These are phyloP conservation scores for Pseudocercospora eumusae DNA, from an alignment of 2,329 filamentous ascomycete genomes.

Conservation along the genomic window DNA sequence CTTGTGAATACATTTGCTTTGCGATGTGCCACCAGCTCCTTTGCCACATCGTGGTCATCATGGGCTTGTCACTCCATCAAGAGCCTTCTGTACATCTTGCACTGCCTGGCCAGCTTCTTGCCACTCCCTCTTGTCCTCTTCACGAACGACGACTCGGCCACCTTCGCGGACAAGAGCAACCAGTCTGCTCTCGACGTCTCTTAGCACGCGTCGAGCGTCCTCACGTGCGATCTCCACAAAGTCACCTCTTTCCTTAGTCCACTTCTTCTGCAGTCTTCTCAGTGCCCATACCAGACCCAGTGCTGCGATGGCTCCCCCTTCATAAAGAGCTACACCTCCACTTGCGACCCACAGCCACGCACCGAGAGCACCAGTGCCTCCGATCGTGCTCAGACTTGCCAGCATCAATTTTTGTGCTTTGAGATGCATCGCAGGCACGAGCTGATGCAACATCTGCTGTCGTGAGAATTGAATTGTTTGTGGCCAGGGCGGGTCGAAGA, in stretches of 20 bases:
- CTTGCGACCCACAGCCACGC: slow-evolving; percentile 58
- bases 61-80: not conserved
- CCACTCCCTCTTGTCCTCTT: slow-evolving; percentile 45
- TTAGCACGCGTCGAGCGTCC: slow-evolving; percentile 58
- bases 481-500: slow-evolving; percentile 62
- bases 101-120: slow-evolving; percentile 49
- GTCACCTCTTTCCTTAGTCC: slow-evolving; percentile 55
- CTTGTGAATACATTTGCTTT: not conserved
- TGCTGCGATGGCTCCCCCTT: slow-evolving; percentile 61
- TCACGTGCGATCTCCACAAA: slow-evolving; percentile 59
- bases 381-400: slow-evolving; percentile 72
- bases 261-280: slow-evolving; percentile 59
- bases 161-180: slow-evolving; percentile 50
- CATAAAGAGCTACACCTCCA: slow-evolving; percentile 55
- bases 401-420: slow-evolving; percentile 59
- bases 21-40: not conserved
- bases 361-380: slow-evolving; percentile 55
- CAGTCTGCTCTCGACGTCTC: slow-evolving; percentile 55
- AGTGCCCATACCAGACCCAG: slow-evolving; percentile 60
- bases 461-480: slow-evolving; percentile 72
- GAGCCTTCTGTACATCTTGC: slow-evolving; percentile 28
- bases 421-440: slow-evolving; percentile 49
- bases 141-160: slow-evolving; percentile 42
- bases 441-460: slow-evolving; percentile 46
- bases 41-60: not conserved